Evolutionary conservation across 2,329 filamentous ascomycete species (phyloP).

Genomic region (Lachnum nothofagi): DNA sequence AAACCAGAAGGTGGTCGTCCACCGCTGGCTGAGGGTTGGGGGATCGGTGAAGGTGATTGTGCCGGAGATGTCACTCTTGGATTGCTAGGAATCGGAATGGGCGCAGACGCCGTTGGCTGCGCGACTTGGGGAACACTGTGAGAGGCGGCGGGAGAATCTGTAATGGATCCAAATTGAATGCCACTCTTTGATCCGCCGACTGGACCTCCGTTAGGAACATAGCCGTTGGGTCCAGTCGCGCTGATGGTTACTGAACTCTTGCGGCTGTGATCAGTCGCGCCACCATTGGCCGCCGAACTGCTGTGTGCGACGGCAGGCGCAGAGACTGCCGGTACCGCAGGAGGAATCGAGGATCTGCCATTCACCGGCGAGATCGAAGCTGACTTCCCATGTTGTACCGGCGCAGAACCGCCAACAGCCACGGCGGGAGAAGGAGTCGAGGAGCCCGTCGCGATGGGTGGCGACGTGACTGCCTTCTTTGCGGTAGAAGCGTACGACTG

Average conservation of each 20-base stretch:
- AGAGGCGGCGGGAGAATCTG: constrained; percentile 60
- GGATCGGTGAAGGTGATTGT: constrained; percentile 87
- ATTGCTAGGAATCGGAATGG: constrained; percentile 61
- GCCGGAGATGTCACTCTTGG: constrained; percentile 77
- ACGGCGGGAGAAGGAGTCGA: constrained; percentile 48
- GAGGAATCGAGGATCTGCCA: constrained; percentile 69
- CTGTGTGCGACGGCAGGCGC: constrained; percentile 58
- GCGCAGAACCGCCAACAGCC: constrained; percentile 50
- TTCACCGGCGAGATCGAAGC: constrained; percentile 75
- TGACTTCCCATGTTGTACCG: constrained; percentile 56
- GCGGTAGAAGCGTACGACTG: constrained; percentile 64
- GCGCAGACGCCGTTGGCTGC: constrained; percentile 41
- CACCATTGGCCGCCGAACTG: constrained; percentile 64
- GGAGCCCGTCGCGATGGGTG: constrained; percentile 56
- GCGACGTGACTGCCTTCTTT: constrained; percentile 58
- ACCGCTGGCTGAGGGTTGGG: constrained; percentile 76
- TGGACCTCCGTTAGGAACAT: constrained; percentile 70
- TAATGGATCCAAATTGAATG: constrained; percentile 77
- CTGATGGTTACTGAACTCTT: constrained; percentile 91
- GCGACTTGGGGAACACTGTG: constrained; percentile 61
- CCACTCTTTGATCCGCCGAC: constrained; percentile 55
- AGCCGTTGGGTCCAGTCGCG: constrained; percentile 71
- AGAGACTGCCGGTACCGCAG: constrained; percentile 58
- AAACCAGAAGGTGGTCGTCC: constrained; percentile 74
- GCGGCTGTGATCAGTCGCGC: constrained; percentile 65